Evolutionary conservation across 2,329 filamentous ascomycete species (phyloP), one percentile per base, ranked within the genome.

Genomic region (Pyrenophora graminea): DNA sequence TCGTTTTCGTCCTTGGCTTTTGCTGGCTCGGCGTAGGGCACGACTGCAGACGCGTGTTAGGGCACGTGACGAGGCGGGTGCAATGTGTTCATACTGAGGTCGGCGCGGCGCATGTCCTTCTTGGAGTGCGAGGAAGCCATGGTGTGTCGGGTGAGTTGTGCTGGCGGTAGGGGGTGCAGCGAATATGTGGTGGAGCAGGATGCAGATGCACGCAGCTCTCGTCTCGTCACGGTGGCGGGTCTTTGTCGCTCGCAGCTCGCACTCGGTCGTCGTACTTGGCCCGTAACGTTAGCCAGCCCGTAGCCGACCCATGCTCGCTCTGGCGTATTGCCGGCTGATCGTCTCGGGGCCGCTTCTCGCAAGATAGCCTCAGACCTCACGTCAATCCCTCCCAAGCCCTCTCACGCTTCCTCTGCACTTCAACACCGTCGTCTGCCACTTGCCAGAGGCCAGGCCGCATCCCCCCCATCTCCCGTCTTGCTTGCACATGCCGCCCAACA

Each of bases 21-120:
- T 41, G 81, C 79, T 37, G 91, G 90, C 64, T 88, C 88, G 74
- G 90, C 85, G 75, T 94, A 97, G 54, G 92, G 92, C 64, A 97
- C 89, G 71, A 92, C 92, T 97, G 59, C 9, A 51, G 41, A 37
- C 27, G 38, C 46, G 32, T 48, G 55, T 61, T 51, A 64, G 60
- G 43, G 43, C 67, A 72, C 67, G 67, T 71, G 69, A 71, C 53
- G 21, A 40, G 41, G 17, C 33, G 10, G 30, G 6, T 21, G 4
- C 34, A 36, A 33, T 45, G 33, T 47, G 39, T 39, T 12, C 27
- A 62, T 81, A 91, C 88, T 83, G 60, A 92, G 80, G 72, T 92
- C 88, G 53, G 80, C 75, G 67, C 88, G 81, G 56, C 88, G 84
- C 86, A 90, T 89, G 70, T 91, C 88, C 74, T 89, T 90, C 73